Percentiles rank a stretch among this genome's conserved stretches.
These are phyloP conservation scores for Arachnopeziza araneosa DNA, from an alignment of 2,329 filamentous ascomycete species.

Conservation along the genomic window DNA sequence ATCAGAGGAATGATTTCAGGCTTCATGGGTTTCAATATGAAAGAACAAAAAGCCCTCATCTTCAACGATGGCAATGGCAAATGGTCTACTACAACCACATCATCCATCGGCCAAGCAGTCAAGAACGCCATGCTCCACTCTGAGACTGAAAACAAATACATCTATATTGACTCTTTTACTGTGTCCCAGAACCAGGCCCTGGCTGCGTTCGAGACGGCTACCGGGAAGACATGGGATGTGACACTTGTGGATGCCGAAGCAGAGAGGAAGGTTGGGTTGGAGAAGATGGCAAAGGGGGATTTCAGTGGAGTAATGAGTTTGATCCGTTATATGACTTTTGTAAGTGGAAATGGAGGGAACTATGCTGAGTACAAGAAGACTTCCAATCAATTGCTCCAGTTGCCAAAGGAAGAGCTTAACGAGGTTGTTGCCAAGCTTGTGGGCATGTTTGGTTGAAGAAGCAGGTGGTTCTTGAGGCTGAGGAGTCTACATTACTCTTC, in stretches of 20 bases:
- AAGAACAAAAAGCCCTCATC: slow-evolving; percentile 41
- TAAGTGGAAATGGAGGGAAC: no score
- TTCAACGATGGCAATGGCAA: slow-evolving; percentile 27
- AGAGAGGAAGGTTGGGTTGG: no score
- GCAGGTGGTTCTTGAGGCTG: no score
- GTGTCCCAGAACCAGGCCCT: slow-evolving; percentile 30
- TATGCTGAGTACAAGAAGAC: no score
- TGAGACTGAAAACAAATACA: slow-evolving; percentile 30
- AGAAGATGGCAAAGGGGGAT: no score
- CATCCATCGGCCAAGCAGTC: slow-evolving; percentile 28
- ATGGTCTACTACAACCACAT: slow-evolving; percentile 28
- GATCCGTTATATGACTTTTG: no score
- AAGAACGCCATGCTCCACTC: slow-evolving; percentile 29
- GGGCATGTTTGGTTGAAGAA: no score
- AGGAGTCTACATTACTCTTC: no score
- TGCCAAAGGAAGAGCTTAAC: no score
- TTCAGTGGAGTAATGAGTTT: no score
- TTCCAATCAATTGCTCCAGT: no score
- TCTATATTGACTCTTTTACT: slow-evolving; percentile 29
- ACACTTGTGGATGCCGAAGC: background rate
- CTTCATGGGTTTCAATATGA: slow-evolving; percentile 46
- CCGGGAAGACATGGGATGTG: slow-evolving; percentile 14
- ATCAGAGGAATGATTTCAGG: slow-evolving; percentile 32
- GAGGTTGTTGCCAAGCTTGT: no score
- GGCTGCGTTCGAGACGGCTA: slow-evolving; percentile 23